Percentiles rank a stretch among this genome's conserved stretches.
phyloP scores from a whole-genome alignment of 2,329 filamentous ascomycete genomes.

The Xylaria multiplex region DNA sequence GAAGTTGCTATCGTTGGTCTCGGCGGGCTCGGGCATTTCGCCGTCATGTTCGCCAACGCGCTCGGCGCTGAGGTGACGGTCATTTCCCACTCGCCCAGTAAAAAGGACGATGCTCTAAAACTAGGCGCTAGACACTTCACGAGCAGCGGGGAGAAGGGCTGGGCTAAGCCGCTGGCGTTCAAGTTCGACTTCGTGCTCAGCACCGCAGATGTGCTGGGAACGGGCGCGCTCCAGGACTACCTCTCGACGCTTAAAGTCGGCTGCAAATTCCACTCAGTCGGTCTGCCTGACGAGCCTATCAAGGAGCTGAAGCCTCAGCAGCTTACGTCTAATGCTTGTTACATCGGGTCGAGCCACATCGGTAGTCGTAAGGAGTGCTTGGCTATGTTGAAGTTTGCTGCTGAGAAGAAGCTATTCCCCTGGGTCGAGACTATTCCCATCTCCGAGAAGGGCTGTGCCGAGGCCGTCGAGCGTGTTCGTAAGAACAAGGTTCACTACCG shows the following conservation, averaged over 20 bases:
- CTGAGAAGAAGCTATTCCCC: conserved; percentile 60
- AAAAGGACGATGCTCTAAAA: conserved; percentile 68
- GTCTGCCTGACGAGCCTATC: conserved; percentile 63
- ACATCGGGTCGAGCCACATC: conserved; percentile 63
- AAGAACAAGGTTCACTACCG: conserved; percentile 78
- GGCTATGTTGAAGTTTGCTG: conserved; percentile 67
- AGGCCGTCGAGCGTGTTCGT: conserved; percentile 75
- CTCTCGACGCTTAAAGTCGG: conserved; percentile 62
- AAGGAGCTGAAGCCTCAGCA: conserved; percentile 54
- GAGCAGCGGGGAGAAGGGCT: conserved; percentile 60
- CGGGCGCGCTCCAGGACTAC: conserved; percentile 65
- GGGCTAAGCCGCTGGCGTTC: conserved; percentile 65
- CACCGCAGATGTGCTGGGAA: conserved; percentile 60
- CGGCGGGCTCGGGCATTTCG: conserved; percentile 79
- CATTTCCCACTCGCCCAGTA: conserved; percentile 68
- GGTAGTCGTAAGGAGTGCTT: conserved; percentile 69
- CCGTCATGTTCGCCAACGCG: conserved; percentile 75
- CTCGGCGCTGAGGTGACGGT: conserved; percentile 74
- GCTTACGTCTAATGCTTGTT: conserved; percentile 54
- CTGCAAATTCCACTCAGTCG: conserved; percentile 67
- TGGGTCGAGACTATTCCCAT: conserved; percentile 71
- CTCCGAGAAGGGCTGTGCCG: conserved; percentile 72
- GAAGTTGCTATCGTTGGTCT: conserved; percentile 77
- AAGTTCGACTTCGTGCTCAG: conserved; percentile 64
- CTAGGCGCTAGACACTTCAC: conserved; percentile 70